Base-by-base conservation (phyloP, 306 rosid genomes). In the Castanea crenata region DNA sequence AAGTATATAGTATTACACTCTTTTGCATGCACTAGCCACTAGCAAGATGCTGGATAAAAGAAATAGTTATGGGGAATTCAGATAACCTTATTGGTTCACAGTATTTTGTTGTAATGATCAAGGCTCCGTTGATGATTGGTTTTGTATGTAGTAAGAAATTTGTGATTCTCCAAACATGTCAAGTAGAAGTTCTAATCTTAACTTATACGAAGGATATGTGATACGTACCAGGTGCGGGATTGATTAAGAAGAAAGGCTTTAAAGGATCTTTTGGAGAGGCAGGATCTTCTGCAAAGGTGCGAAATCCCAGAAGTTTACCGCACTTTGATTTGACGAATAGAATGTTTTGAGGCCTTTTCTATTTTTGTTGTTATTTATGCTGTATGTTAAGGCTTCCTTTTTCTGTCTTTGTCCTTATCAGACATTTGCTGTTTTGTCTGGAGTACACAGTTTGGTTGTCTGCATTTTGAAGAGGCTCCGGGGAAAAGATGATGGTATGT, bases 391-490 rank as follows among this genome's bases (percentile, higher is more conserved):
- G 65, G 27, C 18, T 73, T 59, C 35, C 29, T 32, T 78, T 16
- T 58, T n/a, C 72, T 70, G 6, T 63, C 25, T 69, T 80, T 80
- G 10, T 31, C 61, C 10, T 77, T 12, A 52, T 72, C 85, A 95
- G 99, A 95, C 98, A 29, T 95, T 95, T 89, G 98, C 98, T 76
- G 96, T 95, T 92, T 86, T 95, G 87, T 89, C 99, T 76, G 99
- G 99, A 85, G 98, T 95, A 31, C 99, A 92, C 74, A 93, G 99
- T 79, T 83, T 95, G 92, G 99, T 95, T 80, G 91, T 90, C 74
- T 95, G 99, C 92, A 87, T 93, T 75, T 86, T 95, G 91, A 92
- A 81, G 90, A 88, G 89, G 86, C 87, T 95, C 61, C 85, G 99
- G 77, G 99, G 99, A 88, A 95, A 95, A 84, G 99, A 95, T 86